Evolutionary conservation across 371 early-diverging fungal genomes (phyloP), one percentile per base, ranked within the genome.

Genomic region (Mortierella polycephala): DNA sequence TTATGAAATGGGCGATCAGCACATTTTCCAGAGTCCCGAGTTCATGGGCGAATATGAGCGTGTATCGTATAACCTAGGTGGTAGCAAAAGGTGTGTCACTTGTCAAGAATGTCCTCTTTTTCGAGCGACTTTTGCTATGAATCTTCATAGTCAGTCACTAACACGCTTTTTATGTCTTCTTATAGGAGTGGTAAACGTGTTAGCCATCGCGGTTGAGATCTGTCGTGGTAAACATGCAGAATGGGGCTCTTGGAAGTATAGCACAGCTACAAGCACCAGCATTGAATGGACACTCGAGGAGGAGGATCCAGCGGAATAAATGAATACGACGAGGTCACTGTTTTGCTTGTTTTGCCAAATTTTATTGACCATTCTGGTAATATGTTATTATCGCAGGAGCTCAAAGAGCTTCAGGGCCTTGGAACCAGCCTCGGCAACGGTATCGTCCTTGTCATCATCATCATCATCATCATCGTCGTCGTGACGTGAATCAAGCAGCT

Each of bases 371-470:
- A n/a, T 53, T 18, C 10, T 23, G 69, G 62, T n/a, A n/a, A n/a
- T n/a, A n/a, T n/a, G n/a, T n/a, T n/a, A 55, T 44, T 44, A 62
- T 0, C 58, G 66, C 13, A 66, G 40, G 12, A 77, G 69, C 40
- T 77, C 77, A 61, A 77, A 77, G 44, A 77, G 55, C 57, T 77
- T 77, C 45, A 77, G 77, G 1, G 64, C 77, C 18, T 54, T 55
- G 42, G 68, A 68, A 23, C 77, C 77, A 20, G 77, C 77, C 21
- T 77, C 77, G 9, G 77, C 77, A 2, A 77, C 77, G 7, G 77
- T 68, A 13, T 77, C 77, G 47, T 77, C 67, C 49, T 54, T 64
- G 0, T 64, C 64, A 20, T 67, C 67, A 1, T 64, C 61, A 20
- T 62, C 64, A 9, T 60, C 66, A 41, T 64, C 65, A 21, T 67